Conservation (phyloP, 805 yeast species). For the Suhomyces canberraensis region DNA sequence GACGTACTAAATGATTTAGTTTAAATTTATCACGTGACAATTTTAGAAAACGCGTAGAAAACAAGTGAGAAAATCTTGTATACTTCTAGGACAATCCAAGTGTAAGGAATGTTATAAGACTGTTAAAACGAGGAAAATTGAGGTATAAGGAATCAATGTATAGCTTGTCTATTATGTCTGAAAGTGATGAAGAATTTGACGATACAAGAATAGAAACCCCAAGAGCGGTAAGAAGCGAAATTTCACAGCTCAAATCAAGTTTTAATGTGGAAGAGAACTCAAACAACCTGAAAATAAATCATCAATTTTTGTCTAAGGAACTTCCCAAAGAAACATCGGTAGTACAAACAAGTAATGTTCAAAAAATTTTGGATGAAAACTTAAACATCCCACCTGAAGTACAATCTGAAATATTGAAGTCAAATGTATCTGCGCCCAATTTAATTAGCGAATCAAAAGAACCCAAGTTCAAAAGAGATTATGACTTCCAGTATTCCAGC, state of each 20-base stretch:
- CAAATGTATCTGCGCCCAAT: neutral
- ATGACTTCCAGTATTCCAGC: constrained; percentile 4
- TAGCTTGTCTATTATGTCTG: constrained; percentile 2
- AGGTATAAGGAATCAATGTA: too few species aligned
- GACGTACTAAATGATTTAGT: constrained; percentile 60
- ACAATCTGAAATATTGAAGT: neutral
- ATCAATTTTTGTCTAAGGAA: too few species aligned
- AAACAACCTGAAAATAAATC: too few species aligned
- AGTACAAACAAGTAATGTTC: too few species aligned
- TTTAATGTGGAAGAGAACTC: neutral
- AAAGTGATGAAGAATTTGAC: constrained; percentile 28
- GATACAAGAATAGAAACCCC: constrained; percentile 30
- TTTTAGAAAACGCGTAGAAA: neutral
- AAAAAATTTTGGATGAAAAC: too few species aligned
- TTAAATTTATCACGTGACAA: neutral
- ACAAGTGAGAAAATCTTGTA: neutral
- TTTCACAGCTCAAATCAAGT: constrained; percentile 1
- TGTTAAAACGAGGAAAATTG: too few species aligned
- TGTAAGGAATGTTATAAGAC: neutral
- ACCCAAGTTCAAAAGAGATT: too few species aligned
- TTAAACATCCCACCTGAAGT: too few species aligned
- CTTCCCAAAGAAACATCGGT: too few species aligned
- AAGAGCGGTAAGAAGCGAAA: constrained; percentile 7
- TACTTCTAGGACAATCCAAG: neutral
- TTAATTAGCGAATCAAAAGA: neutral